A percentile compares a stretch with the other conserved stretches of the same genome.
Conservation (phyloP, 805 yeast species). For the Metschnikowia chrysomelidarum region DNA sequence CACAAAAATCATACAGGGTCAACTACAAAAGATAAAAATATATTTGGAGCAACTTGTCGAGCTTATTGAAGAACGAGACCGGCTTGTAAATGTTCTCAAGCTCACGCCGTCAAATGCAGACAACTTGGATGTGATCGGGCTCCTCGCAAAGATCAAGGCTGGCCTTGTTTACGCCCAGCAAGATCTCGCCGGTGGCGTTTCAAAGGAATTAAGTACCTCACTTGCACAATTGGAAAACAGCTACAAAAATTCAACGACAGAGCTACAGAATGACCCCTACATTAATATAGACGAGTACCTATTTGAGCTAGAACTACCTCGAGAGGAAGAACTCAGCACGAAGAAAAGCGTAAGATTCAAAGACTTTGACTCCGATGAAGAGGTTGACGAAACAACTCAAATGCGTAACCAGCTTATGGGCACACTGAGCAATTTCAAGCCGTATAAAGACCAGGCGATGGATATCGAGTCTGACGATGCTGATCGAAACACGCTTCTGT, state of each 20-base stretch:
- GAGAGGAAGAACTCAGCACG: conserved; percentile 9
- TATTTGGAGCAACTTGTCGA: conserved; percentile 30
- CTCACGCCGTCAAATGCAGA: conserved; percentile 41
- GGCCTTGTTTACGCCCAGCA: conserved; percentile 29
- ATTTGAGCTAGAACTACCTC: conserved; percentile 14
- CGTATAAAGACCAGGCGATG: conserved; percentile 30
- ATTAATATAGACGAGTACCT: conserved; percentile 33
- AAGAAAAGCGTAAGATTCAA: conserved; percentile 39
- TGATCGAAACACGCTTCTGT: conserved; percentile 19
- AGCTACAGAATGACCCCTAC: conserved; percentile 25
- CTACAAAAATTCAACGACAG: conserved; percentile 21
- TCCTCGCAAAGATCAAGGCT: conserved; percentile 27
- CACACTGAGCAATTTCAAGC: conserved; percentile 28
- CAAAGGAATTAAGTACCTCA: conserved; percentile 4
- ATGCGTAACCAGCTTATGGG: conserved; percentile 36
- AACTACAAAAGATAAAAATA: conserved; percentile 19
- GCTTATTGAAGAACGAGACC: conserved; percentile 33
- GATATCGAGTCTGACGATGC: conserved; percentile 17
- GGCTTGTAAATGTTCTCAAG: conserved; percentile 27
- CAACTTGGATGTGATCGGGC: conserved; percentile 33
- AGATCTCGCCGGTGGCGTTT: conserved; percentile 21
- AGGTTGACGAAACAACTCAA: conserved; percentile 21
- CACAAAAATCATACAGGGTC: conserved; percentile 21
- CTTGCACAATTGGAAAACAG: conserved; percentile 6
- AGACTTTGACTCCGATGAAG: conserved; percentile 26